Evolutionary conservation across 805 yeast species (phyloP), one percentile per base, ranked within the genome.

Genomic region (Wickerhamiella vanderwaltii): DNA sequence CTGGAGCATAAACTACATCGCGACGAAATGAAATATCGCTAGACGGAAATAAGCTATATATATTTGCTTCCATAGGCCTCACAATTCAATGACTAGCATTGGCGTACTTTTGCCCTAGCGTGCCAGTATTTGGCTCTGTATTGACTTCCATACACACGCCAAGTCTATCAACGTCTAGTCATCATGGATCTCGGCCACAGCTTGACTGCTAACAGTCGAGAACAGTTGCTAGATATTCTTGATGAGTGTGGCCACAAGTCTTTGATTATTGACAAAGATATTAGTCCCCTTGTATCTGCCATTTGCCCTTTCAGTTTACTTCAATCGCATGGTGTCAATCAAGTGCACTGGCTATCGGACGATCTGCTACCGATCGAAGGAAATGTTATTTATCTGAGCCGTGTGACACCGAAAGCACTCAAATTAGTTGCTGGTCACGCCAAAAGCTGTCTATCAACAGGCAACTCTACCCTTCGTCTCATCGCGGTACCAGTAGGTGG

Each of bases 301-400:
- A 59, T 77, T 26, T 68, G 76, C 9, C 72, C 79, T 9, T 77
- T 77, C 55, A 67, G 72, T 42, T 54, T 58, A 6, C 62, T 79
- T 23, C 72, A 72, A 50, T 63, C 64, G 29, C 63, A 59, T 29
- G 77, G 75, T 40, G 70, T 79, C 37, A 64, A 62, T 24, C 62
- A 61, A 37, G 64, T 73, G 4, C 58, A 65, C 32, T 73, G 78
- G 72, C 60, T 73, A 17, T 58, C 53, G 44, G 48, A 49, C 32
- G 45, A 49, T 20, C 45, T 51, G 29, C 47, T 37, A 19, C 35
- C 45, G 18, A 37, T 44, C 2, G 42, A 34, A 28, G 37, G 44
- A 15, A 45, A 48, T 16, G 38, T 56, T 6, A 53, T 58, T 3
- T 60, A 54, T 36, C 29, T 60, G 16, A 46, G 53, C 4, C 44